Evolutionary conservation across 208 protist genomes (phyloP).

Genomic region (Pavlovales sp.): DNA sequence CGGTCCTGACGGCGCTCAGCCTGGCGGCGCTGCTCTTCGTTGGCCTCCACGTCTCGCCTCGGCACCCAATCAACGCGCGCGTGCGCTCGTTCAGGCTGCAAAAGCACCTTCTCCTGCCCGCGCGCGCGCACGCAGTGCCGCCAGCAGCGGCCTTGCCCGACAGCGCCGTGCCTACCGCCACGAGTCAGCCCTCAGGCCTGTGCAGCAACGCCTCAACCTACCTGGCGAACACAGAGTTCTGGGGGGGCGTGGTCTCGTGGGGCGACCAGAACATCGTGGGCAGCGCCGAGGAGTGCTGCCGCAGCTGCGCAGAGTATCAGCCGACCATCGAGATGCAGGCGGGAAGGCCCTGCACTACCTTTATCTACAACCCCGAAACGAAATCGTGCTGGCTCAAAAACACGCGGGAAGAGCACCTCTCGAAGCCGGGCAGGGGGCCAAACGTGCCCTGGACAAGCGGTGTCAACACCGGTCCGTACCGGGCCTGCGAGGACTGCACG

Average conservation of each 20-base stretch:
- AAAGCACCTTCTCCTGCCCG: no score
- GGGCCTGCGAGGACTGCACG: background rate
- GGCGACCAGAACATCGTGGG: background rate
- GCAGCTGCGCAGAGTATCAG: background rate
- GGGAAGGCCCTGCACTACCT: background rate
- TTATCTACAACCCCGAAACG: background rate
- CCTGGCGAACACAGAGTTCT: slow-evolving; percentile 10
- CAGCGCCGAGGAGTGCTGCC: background rate
- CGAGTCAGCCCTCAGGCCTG: no score
- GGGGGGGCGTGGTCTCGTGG: background rate
- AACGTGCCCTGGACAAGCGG: background rate
- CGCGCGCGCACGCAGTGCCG: no score
- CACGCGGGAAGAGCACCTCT: background rate
- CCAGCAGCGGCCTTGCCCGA: no score
- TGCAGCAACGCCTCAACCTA: background rate
- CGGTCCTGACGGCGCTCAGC: no score
- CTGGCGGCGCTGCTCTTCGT: no score
- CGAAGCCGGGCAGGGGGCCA: background rate
- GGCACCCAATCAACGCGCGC: no score
- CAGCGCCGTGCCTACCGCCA: no score
- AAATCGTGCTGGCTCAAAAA: slow-evolving; percentile 27
- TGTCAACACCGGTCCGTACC: background rate
- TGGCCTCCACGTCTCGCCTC: no score
- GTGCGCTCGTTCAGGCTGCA: no score
- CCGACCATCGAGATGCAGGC: background rate